Percentiles rank a stretch among this genome's conserved stretches.
Evolutionary conservation across 2,329 filamentous ascomycete genomes (phyloP).

Genomic region (Calonectria multiphialidica): DNA sequence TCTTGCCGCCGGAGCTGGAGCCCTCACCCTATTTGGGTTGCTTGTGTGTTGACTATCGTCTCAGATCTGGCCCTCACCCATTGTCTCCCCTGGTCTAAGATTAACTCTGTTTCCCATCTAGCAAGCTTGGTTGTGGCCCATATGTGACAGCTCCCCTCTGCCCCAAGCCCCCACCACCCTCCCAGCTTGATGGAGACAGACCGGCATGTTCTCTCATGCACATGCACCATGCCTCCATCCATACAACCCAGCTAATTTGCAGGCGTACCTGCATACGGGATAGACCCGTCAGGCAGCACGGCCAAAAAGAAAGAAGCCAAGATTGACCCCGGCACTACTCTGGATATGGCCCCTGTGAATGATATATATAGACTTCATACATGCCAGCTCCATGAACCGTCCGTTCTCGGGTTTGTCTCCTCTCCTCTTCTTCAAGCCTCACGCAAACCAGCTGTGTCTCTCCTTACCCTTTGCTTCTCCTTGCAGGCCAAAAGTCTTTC

Average conservation of each 20-base stretch:
- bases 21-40: background rate
- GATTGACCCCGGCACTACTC: background rate
- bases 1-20: background rate
- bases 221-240: constrained; percentile 1
- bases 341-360: background rate
- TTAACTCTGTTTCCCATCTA: background rate
- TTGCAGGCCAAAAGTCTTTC: constrained; percentile 14
- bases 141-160: background rate
- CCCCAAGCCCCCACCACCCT: background rate
- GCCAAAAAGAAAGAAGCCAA: background rate
- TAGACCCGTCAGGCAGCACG: background rate
- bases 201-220: background rate
- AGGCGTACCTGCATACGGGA: constrained; percentile 15
- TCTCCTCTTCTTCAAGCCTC: background rate
- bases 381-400: background rate
- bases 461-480: background rate
- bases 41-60: background rate
- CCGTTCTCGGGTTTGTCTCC: background rate
- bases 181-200: background rate
- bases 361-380: constrained; percentile 10
- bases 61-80: background rate
- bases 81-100: background rate
- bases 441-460: background rate
- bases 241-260: background rate
- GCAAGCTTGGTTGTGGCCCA: background rate